phyloP scores from a whole-genome alignment of 768 basidiomycete genomes.

The Sporobolomyces phaffii region DNA sequence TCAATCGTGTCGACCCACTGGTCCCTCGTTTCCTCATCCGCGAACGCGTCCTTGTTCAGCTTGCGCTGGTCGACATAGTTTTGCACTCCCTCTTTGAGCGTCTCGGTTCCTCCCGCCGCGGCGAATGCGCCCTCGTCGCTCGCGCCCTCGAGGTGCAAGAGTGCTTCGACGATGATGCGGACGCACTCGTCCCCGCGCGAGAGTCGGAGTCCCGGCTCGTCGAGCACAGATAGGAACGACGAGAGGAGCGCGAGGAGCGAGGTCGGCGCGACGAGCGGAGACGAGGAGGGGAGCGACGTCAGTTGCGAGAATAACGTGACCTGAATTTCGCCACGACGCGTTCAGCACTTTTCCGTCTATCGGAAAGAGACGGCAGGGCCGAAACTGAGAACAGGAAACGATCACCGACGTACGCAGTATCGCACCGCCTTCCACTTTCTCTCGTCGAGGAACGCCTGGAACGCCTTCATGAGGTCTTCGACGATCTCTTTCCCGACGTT shows the following conservation, averaged over 20 bases:
- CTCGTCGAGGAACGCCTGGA: constrained; percentile 80
- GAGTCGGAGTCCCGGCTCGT: constrained; percentile 81
- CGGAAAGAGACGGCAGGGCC: neutral
- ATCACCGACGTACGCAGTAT: constrained; percentile 67
- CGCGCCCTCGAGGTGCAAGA: constrained; percentile 61
- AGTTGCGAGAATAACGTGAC: constrained; percentile 90
- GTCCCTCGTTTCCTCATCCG: constrained; percentile 53
- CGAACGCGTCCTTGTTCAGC: constrained; percentile 52
- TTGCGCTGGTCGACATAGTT: constrained; percentile 43
- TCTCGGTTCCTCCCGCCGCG: constrained; percentile 9
- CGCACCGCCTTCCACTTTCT: constrained; percentile 85
- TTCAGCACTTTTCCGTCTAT: too few relatives aligned
- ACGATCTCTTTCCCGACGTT: constrained; percentile 52
- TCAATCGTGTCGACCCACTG: constrained; percentile 44
- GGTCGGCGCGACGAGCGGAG: constrained; percentile 58
- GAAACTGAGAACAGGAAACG: neutral
- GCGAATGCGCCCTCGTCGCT: constrained; percentile 11
- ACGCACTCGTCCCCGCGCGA: constrained; percentile 76
- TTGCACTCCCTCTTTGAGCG: constrained; percentile 24
- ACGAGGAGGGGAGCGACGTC: constrained; percentile 54
- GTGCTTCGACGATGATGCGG: constrained; percentile 70
- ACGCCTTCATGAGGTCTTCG: constrained; percentile 85
- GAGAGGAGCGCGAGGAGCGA: constrained; percentile 76
- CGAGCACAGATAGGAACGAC: constrained; percentile 76
- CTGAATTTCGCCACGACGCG: constrained; percentile 49